A percentile compares a stretch with the other conserved stretches of the same genome.
Evolutionary conservation across 2,329 filamentous ascomycete species (phyloP).

Genomic region (Stemphylium beticola): DNA sequence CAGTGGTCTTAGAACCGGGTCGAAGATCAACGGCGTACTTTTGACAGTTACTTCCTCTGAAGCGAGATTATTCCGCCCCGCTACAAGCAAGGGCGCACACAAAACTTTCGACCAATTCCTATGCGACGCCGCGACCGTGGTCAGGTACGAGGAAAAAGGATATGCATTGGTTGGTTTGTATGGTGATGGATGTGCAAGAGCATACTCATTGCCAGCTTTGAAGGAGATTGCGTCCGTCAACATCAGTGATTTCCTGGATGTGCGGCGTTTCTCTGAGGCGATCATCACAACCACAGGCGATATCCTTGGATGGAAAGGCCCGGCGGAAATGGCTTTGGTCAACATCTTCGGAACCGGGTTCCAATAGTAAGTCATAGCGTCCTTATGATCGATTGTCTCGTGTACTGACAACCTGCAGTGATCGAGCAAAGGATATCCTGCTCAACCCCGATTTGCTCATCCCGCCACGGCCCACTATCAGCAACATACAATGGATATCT

Average conservation of each 20-base stretch:
- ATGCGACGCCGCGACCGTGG: conserved; percentile 80
- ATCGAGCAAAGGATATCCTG: conserved; percentile 70
- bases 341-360: conserved; percentile 82
- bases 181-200: conserved; percentile 78
- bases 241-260: conserved; percentile 72
- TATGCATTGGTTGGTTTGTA: conserved; percentile 84
- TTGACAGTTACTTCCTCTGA: conserved; percentile 77
- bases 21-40: conserved; percentile 77
- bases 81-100: conserved; percentile 85
- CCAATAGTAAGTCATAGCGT: conserved; percentile 58
- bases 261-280: conserved; percentile 71
- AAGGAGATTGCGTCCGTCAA: conserved; percentile 78
- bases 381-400: background rate
- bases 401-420: conserved; percentile 40
- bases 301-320: conserved; percentile 85
- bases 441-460: conserved; percentile 76
- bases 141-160: conserved; percentile 75
- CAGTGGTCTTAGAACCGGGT: conserved; percentile 74
- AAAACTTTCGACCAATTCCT: conserved; percentile 85
- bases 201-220: conserved; percentile 84
- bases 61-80: conserved; percentile 86
- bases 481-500: conserved; percentile 94
- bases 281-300: conserved; percentile 79
- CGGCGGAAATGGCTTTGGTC: conserved; percentile 82
- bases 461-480: conserved; percentile 88